Percentiles rank a stretch among this genome's conserved stretches.
Evolutionary conservation across 2,329 filamentous ascomycete genomes (phyloP).

Genomic region (Emmonsiellopsis sp.): DNA sequence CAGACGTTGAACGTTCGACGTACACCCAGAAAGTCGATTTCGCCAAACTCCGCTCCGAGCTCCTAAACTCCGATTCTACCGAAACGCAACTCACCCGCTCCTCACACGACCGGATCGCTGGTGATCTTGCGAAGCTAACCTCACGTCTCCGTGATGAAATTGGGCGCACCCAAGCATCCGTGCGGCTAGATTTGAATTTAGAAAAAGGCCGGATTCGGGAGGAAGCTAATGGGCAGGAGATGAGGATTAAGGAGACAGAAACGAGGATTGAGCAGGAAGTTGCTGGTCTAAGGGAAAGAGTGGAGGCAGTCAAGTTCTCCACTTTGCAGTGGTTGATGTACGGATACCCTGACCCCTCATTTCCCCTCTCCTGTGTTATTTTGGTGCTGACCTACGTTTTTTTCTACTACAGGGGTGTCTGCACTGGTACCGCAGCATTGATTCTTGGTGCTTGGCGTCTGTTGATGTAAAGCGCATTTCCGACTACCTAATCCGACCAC

Average conservation of each 20-base stretch:
- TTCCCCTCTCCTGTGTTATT: neutral
- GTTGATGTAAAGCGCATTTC: conserved; percentile 42
- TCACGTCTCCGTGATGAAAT: conserved; percentile 87
- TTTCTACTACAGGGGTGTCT: conserved; percentile 44
- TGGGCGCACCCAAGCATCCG: conserved; percentile 83
- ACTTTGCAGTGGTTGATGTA: conserved; percentile 98
- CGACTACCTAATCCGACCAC: neutral
- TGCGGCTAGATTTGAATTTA: conserved; percentile 84
- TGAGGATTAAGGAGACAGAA: conserved; percentile 98
- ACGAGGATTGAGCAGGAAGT: conserved; percentile 98
- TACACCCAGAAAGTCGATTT: conserved; percentile 92
- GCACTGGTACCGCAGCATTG: conserved; percentile 55
- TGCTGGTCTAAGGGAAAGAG: conserved; percentile 75
- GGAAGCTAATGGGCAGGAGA: conserved; percentile 90
- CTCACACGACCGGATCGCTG: conserved; percentile 84
- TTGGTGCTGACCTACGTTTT: conserved; percentile 17
- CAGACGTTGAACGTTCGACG: conserved; percentile 43
- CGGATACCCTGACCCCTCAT: conserved; percentile 38
- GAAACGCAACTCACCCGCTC: conserved; percentile 81
- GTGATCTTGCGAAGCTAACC: conserved; percentile 90
- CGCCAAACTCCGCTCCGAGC: conserved; percentile 88
- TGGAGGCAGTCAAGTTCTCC: conserved; percentile 96
- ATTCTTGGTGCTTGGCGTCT: conserved; percentile 59
- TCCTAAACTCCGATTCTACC: conserved; percentile 82
- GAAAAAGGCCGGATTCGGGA: conserved; percentile 95